phyloP scores from a whole-genome alignment of 129 eudicot genomes.

The Helichrysum umbraculigerum region DNA sequence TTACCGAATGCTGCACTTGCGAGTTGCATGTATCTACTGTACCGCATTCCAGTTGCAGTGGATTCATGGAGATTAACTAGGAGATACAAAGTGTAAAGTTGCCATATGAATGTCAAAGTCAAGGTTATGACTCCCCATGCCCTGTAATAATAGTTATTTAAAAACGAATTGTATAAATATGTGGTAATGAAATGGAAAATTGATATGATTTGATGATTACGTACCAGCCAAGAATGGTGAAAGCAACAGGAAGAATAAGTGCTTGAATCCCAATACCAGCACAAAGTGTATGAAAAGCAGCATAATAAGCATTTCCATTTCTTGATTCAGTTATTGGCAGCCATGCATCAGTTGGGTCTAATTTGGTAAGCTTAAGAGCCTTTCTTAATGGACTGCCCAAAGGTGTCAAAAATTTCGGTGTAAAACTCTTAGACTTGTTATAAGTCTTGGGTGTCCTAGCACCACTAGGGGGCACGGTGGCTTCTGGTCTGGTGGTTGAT shows the following conservation, averaged over 20 bases:
- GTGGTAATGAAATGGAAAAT: not conserved
- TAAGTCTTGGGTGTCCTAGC: conserved; percentile 3
- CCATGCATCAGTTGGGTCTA: conserved; percentile 47
- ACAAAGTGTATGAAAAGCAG: conserved; percentile 47
- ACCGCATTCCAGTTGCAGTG: not conserved
- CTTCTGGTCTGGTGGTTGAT: not conserved
- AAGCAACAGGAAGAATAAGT: conserved; percentile 48
- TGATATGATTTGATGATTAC: too few relatives aligned
- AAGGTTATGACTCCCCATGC: conserved; percentile 7
- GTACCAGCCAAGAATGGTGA: conserved; percentile 47
- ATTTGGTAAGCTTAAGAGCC: conserved; percentile 25
- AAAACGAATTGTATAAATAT: too few relatives aligned
- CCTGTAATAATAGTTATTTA: not conserved
- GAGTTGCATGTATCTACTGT: conserved; percentile 13
- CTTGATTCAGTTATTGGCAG: conserved; percentile 49
- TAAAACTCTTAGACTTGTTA: not conserved
- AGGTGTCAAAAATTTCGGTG: conserved; percentile 12
- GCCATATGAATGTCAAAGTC: conserved; percentile 4
- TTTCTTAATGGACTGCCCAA: conserved; percentile 7
- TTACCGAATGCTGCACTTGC: conserved; percentile 6
- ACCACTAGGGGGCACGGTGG: conserved; percentile 10
- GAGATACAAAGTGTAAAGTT: conserved; percentile 3
- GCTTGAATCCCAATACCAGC: conserved; percentile 56
- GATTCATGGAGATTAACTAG: conserved; percentile 9
- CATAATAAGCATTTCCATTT: conserved; percentile 35